Percentiles rank a stretch among this genome's conserved stretches.
phyloP scores from a whole-genome alignment of 1,284 basidiomycete genomes.

The Amylostereum chailletii region DNA sequence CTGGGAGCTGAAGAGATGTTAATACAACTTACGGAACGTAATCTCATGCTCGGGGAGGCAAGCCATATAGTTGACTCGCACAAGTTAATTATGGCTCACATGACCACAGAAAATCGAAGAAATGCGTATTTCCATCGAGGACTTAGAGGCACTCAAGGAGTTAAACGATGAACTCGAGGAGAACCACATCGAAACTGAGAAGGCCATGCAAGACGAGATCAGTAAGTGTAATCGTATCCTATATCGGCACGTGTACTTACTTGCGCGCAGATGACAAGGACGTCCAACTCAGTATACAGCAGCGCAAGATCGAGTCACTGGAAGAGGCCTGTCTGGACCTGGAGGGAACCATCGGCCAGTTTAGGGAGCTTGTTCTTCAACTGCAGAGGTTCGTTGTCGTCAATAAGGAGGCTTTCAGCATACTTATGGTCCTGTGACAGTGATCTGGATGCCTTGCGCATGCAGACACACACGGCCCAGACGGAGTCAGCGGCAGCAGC shows the following conservation, averaged over 20 bases:
- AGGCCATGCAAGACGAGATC: slow-evolving; percentile 84
- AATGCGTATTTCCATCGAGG: slow-evolving; percentile 91
- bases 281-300: slow-evolving; percentile 58
- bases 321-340: slow-evolving; percentile 80
- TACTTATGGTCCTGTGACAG: slow-evolving; percentile 28
- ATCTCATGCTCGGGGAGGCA: slow-evolving; percentile 84
- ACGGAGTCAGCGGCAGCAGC: slow-evolving; percentile 69
- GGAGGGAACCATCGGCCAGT: slow-evolving; percentile 82
- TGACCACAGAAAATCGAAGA: slow-evolving; percentile 83
- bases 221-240: slow-evolving; percentile 34
- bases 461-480: slow-evolving; percentile 79
- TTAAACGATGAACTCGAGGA: slow-evolving; percentile 97
- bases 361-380: slow-evolving; percentile 81
- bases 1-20: slow-evolving; percentile 94
- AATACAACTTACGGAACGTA: slow-evolving; percentile 91
- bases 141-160: slow-evolving; percentile 92
- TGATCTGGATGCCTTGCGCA: slow-evolving; percentile 75
- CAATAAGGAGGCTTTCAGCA: slow-evolving; percentile 1
- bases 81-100: slow-evolving; percentile 1
- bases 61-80: slow-evolving; percentile 7
- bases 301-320: slow-evolving; percentile 53
- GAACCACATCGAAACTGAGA: slow-evolving; percentile 92
- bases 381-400: slow-evolving; percentile 58
- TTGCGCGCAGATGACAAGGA: slow-evolving; percentile 58
- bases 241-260: background rate